A percentile compares a stretch with the other conserved stretches of the same genome.
These are phyloP conservation scores for Aegilops umbellulata DNA, from an alignment of 176 grass and related monocot species.

Conservation along the genomic window DNA sequence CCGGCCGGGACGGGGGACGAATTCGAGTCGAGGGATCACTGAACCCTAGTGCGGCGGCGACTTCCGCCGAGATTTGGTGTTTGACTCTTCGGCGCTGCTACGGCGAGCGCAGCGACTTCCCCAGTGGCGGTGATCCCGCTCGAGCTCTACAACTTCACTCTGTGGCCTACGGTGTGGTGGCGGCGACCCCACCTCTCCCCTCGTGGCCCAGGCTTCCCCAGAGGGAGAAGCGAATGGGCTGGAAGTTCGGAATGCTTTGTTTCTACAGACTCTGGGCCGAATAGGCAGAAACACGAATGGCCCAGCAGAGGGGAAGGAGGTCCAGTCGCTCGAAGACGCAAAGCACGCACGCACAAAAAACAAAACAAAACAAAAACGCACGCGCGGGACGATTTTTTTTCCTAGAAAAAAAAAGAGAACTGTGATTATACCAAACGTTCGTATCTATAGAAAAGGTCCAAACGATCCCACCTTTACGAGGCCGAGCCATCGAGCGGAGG, in stretches of 20 bases:
- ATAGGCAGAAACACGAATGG: not conserved
- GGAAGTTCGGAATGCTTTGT: too few relatives aligned
- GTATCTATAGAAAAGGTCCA: too few relatives aligned
- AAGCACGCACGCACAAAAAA: too few relatives aligned
- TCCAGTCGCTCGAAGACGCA: too few relatives aligned
- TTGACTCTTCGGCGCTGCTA: not conserved
- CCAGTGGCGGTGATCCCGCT: not conserved
- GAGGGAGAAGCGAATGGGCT: too few relatives aligned
- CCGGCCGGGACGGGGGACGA: not conserved
- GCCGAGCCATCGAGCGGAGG: too few relatives aligned
- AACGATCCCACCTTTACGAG: too few relatives aligned
- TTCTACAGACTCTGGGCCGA: not conserved
- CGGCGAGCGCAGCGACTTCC: not conserved
- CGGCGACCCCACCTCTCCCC: not conserved
- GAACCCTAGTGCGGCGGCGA: slow-evolving; percentile 28
- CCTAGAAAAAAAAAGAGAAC: too few relatives aligned
- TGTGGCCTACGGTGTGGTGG: not conserved
- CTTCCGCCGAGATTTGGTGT: not conserved
- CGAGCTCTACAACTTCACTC: not conserved
- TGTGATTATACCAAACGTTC: too few relatives aligned
- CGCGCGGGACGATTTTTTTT: too few relatives aligned
- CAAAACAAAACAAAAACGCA: too few relatives aligned
- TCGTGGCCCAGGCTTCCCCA: not conserved
- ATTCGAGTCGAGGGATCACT: not conserved
- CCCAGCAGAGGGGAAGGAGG: too few relatives aligned